A percentile compares a stretch with the other conserved stretches of the same genome.
These are phyloP conservation scores for Raffaelea ambrosiae DNA, from an alignment of 2,329 filamentous ascomycete species.

Conservation along the genomic window DNA sequence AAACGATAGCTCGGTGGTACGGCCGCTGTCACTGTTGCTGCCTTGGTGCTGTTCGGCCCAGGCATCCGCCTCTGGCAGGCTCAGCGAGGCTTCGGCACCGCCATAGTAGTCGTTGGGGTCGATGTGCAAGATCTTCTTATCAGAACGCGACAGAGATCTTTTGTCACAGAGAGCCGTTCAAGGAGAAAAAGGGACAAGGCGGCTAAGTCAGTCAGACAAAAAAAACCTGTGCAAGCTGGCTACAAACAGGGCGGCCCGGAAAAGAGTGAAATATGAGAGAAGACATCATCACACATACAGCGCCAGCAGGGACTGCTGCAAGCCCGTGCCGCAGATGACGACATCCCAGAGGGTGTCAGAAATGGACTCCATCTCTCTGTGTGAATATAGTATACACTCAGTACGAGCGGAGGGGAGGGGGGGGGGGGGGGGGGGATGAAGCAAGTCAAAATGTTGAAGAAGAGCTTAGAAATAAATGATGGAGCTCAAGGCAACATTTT, in stretches of 20 bases:
- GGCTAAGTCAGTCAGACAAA: slow-evolving; percentile 65
- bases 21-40: neutral
- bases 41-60: slow-evolving; percentile 50
- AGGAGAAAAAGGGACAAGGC: slow-evolving; percentile 19
- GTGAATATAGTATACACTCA: neutral
- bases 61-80: slow-evolving; percentile 67
- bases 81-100: slow-evolving; percentile 75
- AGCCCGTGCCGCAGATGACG: slow-evolving; percentile 68
- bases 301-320: slow-evolving; percentile 68
- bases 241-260: neutral
- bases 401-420: neutral
- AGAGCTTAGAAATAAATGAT: slow-evolving; percentile 10
- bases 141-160: slow-evolving; percentile 87
- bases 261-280: slow-evolving; percentile 22
- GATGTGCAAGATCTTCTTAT: slow-evolving; percentile 84
- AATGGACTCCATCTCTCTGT: slow-evolving; percentile 59
- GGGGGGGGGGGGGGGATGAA: slow-evolving; percentile 7
- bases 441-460: neutral
- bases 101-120: slow-evolving; percentile 87
- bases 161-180: slow-evolving; percentile 15
- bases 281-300: slow-evolving; percentile 13
- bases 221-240: slow-evolving; percentile 14
- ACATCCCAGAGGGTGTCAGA: slow-evolving; percentile 71
- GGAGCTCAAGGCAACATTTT: too few relatives aligned
- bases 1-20: too few relatives aligned